Base-by-base conservation (phyloP, 805 yeast genomes). In the Cyberlindnera nakhonratchasimensis region DNA sequence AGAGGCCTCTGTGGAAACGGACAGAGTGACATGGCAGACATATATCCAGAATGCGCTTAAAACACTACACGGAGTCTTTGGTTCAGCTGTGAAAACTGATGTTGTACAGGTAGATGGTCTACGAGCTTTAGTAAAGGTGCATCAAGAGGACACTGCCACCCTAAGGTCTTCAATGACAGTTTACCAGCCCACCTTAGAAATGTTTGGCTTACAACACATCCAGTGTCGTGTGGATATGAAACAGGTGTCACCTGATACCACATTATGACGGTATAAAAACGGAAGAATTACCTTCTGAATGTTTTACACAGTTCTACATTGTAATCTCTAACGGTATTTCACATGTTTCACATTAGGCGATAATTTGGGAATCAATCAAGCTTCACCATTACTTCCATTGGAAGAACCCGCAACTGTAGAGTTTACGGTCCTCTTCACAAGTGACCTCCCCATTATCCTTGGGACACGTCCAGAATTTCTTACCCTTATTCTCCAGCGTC, bases 391-490 rank as follows among this genome's bases (percentile, higher is more conserved):
- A 63, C 11, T 65, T 71, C 82, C 82, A 77, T 57, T 76, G 69
- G 55, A 77, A 77, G 51, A 59, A 75, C 1, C 74, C 77, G 57
- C 82, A 77, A n/a, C 67, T 69, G 37, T 58, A 64, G 11, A 63
- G 65, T 8, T 45, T 24, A 36, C 62, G 55, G 14, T 54, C 54
- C 8, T 45, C 47, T 13, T 30, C 26, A 13, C 26, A 25, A 25
- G 46, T 13, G n/a, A 40, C 29, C 23, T 43, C 42, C 17, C 69
- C 69, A 48, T 58, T 51, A 2, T 68, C 64, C 45, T 66, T 62
- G 0, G 65, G 46, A 53, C 83, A 78, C 18, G 74, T 66, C 82
- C 82, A 78, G 48, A 78, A 78, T 47, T 70, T 73, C 40, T 62
- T 66, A 0, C 82, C 82, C 29, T 64, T 69, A 43, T 72, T 73